Conservation (phyloP, 495 filamentous ascomycete genomes). For the Daldinia grandis region DNA sequence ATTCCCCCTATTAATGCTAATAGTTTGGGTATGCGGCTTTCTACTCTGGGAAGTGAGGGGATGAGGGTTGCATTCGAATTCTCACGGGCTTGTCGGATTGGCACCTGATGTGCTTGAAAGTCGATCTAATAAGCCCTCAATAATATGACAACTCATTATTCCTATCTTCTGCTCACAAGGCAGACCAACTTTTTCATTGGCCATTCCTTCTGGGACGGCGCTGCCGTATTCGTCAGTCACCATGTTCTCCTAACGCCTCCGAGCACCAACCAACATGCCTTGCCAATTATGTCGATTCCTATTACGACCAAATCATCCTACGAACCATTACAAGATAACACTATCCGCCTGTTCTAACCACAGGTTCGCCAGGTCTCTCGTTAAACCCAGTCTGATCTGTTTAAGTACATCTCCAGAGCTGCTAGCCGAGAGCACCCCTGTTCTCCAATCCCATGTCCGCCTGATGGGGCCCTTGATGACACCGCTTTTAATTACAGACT, state of each 20-base stretch:
- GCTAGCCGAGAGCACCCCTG: constrained; percentile 62
- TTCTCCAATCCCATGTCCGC: constrained; percentile 89
- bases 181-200: constrained; percentile 6
- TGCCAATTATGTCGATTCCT: constrained; percentile 6
- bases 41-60: background rate
- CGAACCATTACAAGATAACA: constrained; percentile 37
- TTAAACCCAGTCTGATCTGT: constrained; percentile 76
- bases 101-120: background rate
- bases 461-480: constrained; percentile 59
- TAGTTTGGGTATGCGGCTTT: background rate
- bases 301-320: background rate
- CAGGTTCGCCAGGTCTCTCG: constrained; percentile 70
- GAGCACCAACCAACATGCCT: constrained; percentile 28
- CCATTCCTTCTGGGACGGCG: constrained; percentile 12
- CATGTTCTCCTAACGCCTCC: constrained; percentile 11
- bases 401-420: constrained; percentile 73
- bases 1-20: background rate
- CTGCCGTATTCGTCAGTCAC: constrained; percentile 8
- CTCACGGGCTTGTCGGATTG: background rate
- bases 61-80: background rate
- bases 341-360: constrained; percentile 67
- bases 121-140: background rate
- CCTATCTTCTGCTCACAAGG: background rate
- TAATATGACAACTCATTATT: background rate
- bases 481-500: constrained; percentile 64